Base-by-base conservation (phyloP, 768 basidiomycete genomes). In the Termitomyces eurrhizus region DNA sequence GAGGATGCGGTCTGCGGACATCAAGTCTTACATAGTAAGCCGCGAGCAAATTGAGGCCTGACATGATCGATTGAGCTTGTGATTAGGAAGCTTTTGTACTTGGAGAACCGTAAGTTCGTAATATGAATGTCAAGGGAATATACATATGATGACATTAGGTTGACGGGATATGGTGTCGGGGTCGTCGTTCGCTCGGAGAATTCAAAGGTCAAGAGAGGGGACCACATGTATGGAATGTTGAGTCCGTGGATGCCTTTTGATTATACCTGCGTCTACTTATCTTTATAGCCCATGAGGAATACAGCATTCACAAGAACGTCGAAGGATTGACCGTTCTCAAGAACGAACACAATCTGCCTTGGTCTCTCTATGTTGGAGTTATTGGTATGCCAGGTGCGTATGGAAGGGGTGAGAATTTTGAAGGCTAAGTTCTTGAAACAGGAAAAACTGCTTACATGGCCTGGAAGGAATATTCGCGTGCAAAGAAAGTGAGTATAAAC, bases 341-440 rank as follows among this genome's bases (percentile, higher is more conserved):
- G 26, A 81, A 83, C 65, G 68, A 74, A 49, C 64, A 77, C 46
- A 75, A 76, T 4, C 66, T 85, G 2, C 81, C 83, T 0, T 84
- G 79, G 81, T 73, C 76, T 0, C 69, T 69, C 0, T 83, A 77
- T 61, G 68, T 83, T 36, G 83, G 85, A 11, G 77, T 79, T 1
- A 70, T 76, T 8, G 84, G 84, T 18, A 84, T 84, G 80, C 77
- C 82, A 70, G 76, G 79, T 80, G 69, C 39, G 79, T 24, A 16
- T n/a, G 8, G 4, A 42, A 37, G 6, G 8, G 16, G 32, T 7
- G 14, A 57, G 21, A 11, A 4, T 49, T 48, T 6, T 7, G 12
- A 39, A 9, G 29, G 7, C 18, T 39, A 24, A 39, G 11, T 16
- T 21, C 1, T 21, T 2, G 9, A 18, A 45, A 14, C 62, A 72